Evolutionary conservation across 306 rosid species (phyloP).

Genomic region (Quercus dentata): DNA sequence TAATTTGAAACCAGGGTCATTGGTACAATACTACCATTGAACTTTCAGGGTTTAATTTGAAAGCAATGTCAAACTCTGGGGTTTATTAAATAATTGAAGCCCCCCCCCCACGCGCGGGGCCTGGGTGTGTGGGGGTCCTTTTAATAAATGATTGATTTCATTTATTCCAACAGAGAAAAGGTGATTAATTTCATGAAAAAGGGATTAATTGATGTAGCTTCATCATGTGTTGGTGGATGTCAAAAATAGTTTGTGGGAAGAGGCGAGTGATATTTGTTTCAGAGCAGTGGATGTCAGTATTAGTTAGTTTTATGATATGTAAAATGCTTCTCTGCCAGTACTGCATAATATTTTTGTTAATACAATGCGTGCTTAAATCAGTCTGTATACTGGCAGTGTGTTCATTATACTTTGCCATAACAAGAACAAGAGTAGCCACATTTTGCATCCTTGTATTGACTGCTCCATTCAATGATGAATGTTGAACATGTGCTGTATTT

Average conservation of each 20-base stretch:
- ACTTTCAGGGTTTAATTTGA: too few species aligned
- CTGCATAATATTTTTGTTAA: neutral
- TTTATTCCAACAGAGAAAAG: neutral
- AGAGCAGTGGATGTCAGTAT: neutral
- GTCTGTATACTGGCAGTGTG: neutral
- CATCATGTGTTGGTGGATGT: neutral
- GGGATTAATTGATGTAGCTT: neutral
- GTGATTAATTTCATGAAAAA: neutral
- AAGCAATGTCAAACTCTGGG: too few species aligned
- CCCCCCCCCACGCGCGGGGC: too few species aligned
- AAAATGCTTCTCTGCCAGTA: neutral
- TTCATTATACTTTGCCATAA: neutral
- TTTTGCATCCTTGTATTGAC: neutral
- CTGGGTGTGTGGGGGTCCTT: too few species aligned
- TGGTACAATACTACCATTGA: too few species aligned
- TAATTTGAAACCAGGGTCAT: too few species aligned
- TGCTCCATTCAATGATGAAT: neutral
- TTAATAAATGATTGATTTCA: too few species aligned
- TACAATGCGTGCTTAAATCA: neutral
- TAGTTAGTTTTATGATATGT: neutral
- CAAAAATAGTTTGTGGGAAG: neutral
- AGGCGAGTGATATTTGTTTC: neutral
- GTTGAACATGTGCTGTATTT: neutral
- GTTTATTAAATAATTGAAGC: too few species aligned
- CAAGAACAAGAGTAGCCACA: neutral